Percentiles rank a stretch among this genome's conserved stretches.
These are phyloP conservation scores for Suillus lakei DNA, from an alignment of 768 basidiomycete species.

Conservation along the genomic window DNA sequence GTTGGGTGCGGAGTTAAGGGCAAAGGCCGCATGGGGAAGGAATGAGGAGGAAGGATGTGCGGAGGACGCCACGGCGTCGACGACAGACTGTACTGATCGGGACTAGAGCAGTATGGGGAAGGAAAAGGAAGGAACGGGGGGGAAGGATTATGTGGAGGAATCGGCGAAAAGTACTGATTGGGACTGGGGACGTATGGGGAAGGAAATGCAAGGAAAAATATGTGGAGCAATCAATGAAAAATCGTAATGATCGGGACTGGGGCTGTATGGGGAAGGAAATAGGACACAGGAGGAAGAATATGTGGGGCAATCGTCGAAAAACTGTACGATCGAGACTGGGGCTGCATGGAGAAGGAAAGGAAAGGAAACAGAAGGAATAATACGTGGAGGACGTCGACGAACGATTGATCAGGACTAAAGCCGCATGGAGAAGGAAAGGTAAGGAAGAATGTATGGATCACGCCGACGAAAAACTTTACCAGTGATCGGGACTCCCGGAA, in stretches of 20 bases:
- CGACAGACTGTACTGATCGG: background rate
- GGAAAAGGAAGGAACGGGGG: background rate
- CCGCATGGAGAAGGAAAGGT: background rate
- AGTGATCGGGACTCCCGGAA: background rate
- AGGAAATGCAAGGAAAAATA: background rate
- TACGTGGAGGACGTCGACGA: background rate
- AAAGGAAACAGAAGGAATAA: background rate
- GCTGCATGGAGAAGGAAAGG: background rate
- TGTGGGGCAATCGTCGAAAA: background rate
- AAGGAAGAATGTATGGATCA: background rate
- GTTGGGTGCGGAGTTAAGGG: background rate
- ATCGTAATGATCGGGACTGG: background rate
- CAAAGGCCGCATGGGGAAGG: background rate
- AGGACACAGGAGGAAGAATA: background rate
- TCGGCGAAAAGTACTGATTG: background rate
- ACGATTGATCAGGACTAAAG: background rate
- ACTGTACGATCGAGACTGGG: background rate
- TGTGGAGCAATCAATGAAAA: background rate
- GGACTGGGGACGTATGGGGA: background rate
- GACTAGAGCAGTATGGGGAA: background rate
- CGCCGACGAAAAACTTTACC: background rate
- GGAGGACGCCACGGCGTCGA: background rate
- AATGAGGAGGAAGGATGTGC: background rate
- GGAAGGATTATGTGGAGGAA: background rate
- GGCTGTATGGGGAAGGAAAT: background rate